These are phyloP conservation scores for Bruguiera sexangula DNA, from an alignment of 345 rosid species.

Conservation along the genomic window DNA sequence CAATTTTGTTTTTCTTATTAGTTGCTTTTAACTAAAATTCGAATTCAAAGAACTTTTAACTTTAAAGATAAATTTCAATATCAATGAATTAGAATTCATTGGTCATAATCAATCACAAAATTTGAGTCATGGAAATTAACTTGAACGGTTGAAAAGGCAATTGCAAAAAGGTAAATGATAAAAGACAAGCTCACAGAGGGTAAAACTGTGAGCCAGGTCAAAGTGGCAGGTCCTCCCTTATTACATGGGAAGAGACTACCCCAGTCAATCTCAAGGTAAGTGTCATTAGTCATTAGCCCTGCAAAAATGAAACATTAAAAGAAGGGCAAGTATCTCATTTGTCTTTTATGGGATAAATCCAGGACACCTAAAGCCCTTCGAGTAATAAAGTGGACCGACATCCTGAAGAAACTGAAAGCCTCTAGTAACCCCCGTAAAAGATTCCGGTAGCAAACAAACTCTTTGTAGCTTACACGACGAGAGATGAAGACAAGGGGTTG, in stretches of 20 bases:
- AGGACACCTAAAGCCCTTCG: constrained; percentile 23
- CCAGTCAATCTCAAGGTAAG: not conserved
- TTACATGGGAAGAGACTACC: not conserved
- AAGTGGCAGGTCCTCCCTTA: constrained; percentile 9
- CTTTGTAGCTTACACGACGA: constrained; percentile 1
- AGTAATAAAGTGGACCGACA: constrained; percentile 26
- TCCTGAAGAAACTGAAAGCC: constrained; percentile 32
- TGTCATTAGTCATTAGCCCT: not conserved
- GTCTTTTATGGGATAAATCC: constrained; percentile 40
- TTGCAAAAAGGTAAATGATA: no score
- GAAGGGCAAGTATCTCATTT: constrained; percentile 21
- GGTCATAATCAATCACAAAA: no score
- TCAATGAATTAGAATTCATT: no score
- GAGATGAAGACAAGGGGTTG: constrained; percentile 14
- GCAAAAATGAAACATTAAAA: not conserved
- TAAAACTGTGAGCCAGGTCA: not conserved
- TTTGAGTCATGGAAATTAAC: no score
- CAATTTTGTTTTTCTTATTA: no score
- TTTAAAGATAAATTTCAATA: no score
- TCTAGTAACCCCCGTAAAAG: constrained; percentile 26
- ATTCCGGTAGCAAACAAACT: constrained; percentile 16
- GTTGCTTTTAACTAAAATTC: no score
- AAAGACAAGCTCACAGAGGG: not conserved
- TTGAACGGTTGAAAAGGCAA: no score
- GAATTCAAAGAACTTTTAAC: no score